Evolutionary conservation across 1,139 yeast species (phyloP).

Genomic region (Scheffersomyces illinoinensis): DNA sequence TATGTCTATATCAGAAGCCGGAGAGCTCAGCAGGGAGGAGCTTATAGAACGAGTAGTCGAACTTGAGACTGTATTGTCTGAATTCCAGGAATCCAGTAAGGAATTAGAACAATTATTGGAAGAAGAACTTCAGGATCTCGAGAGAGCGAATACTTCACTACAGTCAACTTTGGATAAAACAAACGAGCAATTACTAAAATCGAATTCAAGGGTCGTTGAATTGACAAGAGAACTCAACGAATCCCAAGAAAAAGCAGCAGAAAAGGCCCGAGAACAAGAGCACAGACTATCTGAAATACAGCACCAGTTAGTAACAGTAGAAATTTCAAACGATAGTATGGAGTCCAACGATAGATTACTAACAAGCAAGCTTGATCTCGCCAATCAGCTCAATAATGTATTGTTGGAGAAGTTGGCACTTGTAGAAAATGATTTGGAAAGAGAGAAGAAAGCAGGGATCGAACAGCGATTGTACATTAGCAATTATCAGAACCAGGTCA

Average conservation of each 20-base stretch:
- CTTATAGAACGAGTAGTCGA: conserved; percentile 32
- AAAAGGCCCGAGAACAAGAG: conserved; percentile 20
- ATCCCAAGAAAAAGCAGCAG: conserved; percentile 19
- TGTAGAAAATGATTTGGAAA: conserved; percentile 41
- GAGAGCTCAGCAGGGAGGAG: conserved; percentile 25
- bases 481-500: conserved; percentile 36
- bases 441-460: conserved; percentile 30
- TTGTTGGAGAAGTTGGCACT: conserved; percentile 43
- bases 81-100: conserved; percentile 45
- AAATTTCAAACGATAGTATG: conserved; percentile 44
- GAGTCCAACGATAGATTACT: conserved; percentile 40
- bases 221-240: conserved; percentile 24
- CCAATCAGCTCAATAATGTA: conserved; percentile 42
- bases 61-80: conserved; percentile 37
- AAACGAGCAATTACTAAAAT: conserved; percentile 14
- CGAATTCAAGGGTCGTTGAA: conserved; percentile 12
- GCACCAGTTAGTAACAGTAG: conserved; percentile 38
- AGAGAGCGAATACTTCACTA: conserved; percentile 23
- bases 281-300: conserved; percentile 22
- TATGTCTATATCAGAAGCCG: neutral
- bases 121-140: conserved; percentile 40
- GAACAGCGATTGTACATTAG: conserved; percentile 35
- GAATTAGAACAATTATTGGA: conserved; percentile 48
- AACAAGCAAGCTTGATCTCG: conserved; percentile 31
- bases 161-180: conserved; percentile 15